Conservation (phyloP, 371 early-diverging fungal genomes). For the Rhizomucor pusillus region DNA sequence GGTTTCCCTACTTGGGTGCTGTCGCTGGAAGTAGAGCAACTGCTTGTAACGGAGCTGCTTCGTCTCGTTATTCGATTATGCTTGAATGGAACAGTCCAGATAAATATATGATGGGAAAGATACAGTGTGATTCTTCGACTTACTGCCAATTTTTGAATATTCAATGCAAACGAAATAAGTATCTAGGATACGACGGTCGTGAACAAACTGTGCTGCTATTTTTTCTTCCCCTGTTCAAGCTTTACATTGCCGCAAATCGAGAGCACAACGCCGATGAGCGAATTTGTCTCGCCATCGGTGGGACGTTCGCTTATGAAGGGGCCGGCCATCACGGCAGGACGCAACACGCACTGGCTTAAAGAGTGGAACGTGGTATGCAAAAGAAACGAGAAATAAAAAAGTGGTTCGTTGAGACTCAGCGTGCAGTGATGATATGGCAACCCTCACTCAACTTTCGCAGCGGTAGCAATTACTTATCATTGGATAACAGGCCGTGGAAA, state of each 20-base stretch:
- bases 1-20: slow-evolving; percentile 1
- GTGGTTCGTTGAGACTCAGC: not conserved
- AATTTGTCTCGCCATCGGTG: slow-evolving; percentile 8
- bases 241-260: slow-evolving; percentile 25
- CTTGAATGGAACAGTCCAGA: not conserved
- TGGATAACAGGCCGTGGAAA: no score
- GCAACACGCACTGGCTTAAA: no score
- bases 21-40: not conserved
- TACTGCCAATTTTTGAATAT: slow-evolving; percentile 26
- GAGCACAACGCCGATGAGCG: slow-evolving; percentile 20
- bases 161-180: slow-evolving; percentile 18
- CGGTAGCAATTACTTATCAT: no score
- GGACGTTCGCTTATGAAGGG: no score
- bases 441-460: no score
- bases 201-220: not conserved
- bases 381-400: not conserved
- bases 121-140: not conserved
- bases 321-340: no score
- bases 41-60: slow-evolving; percentile 2
- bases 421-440: no score
- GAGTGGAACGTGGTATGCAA: not conserved
- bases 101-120: not conserved
- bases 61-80: no score
- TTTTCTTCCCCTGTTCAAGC: not conserved
- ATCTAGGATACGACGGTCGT: slow-evolving; percentile 9